Base-by-base conservation (phyloP, 2,329 filamentous ascomycete species). In the Periconia sp. region DNA sequence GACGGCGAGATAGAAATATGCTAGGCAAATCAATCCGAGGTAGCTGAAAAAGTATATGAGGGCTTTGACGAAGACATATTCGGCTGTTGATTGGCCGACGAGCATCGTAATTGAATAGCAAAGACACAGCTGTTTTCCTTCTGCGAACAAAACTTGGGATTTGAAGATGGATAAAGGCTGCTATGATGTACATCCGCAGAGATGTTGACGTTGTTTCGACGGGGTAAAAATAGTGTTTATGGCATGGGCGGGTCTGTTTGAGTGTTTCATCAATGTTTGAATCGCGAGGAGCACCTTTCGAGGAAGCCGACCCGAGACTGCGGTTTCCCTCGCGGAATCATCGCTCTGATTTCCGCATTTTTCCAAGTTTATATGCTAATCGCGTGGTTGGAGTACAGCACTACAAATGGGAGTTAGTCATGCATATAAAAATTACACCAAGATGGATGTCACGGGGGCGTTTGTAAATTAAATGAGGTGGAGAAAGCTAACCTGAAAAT, bases 31-130 rank as follows among this genome's bases (percentile, higher is more conserved):
- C 27, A 79, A 77, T 18, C 77, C 75, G 44, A 81, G 70, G 45
- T 74, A 74, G 49, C 77, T 77, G 47, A 82, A 62, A 42, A 74
- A 60, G 42, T 76, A 60, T 51, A 82, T 79, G 47, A 72, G 77
- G 48, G 66, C 58, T 27, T 76, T 74, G 47, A 82, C 81, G 49
- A 72, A 65, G 47, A 77, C 47, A 37, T 67, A 73, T 46, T 71
- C 68, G 33, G 42, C 19, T 13, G 58, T 52, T 1, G 69, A 72
- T 27, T 63, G 64, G 41, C 66, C 66, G 31, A 74, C 42, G n/a
- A 58, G 44, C 55, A 58, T 58, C 13, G 14, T 47, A 17, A 40
- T 27, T 27, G 23, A 8, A 27, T 27, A 27, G 23, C 3, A 5
- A 27, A 27, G 23, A 27, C 23, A 27, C 23, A 27, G 23, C 8